Percentiles rank a stretch among this genome's conserved stretches.
phyloP scores from a whole-genome alignment of 495 filamentous ascomycete genomes.

The Viridothelium virens region DNA sequence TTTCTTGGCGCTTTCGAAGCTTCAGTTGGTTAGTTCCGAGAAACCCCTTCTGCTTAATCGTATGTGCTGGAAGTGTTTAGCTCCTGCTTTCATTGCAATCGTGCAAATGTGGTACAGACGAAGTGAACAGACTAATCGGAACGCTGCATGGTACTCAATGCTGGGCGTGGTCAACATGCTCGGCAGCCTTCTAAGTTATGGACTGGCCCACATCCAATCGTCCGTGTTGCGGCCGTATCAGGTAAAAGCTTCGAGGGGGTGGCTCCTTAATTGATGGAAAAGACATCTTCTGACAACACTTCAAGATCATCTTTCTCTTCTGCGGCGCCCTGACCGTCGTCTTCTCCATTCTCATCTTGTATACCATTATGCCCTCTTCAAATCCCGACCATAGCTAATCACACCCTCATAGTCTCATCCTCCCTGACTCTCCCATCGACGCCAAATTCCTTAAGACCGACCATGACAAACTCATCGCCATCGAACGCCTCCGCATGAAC shows the following conservation, averaged over 20 bases:
- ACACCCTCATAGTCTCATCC: not conserved
- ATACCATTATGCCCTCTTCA: too few relatives aligned
- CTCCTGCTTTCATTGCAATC: constrained; percentile 8
- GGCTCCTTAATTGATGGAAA: not conserved
- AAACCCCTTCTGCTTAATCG: constrained; percentile 17
- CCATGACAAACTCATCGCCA: constrained; percentile 14
- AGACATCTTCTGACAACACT: constrained; percentile 3
- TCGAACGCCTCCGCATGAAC: constrained; percentile 18
- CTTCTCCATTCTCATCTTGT: constrained; percentile 16
- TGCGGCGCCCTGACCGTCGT: constrained; percentile 18
- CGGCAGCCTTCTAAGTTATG: constrained; percentile 19
- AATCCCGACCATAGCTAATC: too few relatives aligned
- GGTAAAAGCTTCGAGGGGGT: too few relatives aligned
- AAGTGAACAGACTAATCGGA: constrained; percentile 12
- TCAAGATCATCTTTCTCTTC: constrained; percentile 21
- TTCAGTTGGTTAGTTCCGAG: not conserved
- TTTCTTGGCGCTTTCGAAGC: constrained; percentile 23
- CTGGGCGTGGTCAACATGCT: constrained; percentile 20
- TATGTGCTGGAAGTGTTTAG: constrained; percentile 17
- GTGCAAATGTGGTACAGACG: not conserved
- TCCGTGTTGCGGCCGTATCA: too few relatives aligned
- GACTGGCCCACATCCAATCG: constrained; percentile 3
- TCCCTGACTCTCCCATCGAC: constrained; percentile 20
- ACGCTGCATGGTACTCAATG: constrained; percentile 1
- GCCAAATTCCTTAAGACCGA: constrained; percentile 15